Evolutionary conservation across 2,329 filamentous ascomycete genomes (phyloP), one percentile per base, ranked within the genome.

Genomic region (Chaetomiaceae sp.): DNA sequence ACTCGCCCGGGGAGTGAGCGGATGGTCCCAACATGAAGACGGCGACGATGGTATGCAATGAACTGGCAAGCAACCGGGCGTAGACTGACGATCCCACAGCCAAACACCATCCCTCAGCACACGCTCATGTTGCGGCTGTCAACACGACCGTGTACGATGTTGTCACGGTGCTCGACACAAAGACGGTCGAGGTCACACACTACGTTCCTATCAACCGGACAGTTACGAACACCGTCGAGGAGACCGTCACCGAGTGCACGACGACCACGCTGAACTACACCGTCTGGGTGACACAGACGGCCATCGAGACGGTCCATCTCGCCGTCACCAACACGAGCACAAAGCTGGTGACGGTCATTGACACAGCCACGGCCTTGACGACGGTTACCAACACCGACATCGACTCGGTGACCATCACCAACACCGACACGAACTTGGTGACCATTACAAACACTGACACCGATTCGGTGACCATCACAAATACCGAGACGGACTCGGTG

Each of bases 41-140:
- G 47, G 56, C 44, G 51, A 54, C 12, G 11, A 48, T 25, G 57
- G 64, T 66, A 62, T 38, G 57, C 57, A 38, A 31, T 47, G 4
- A n/a, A 52, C n/a, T n/a, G 7, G 2, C 34, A 17, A 34, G n/a
- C n/a, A n/a, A n/a, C n/a, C n/a, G n/a, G n/a, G n/a, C n/a, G n/a
- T n/a, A 27, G 37, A 33, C 51, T 51, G 38, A 53, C 51, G 23
- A 14, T 12, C 19, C 23, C 40, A 17, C 23, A 46, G 47, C 29
- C 23, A 33, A 29, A 29, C 34, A 37, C 25, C 23, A 25, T 36
- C n/a, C 25, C 3, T 33, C 42, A 31, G 39, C 33, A 12, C n/a
- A 34, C 19, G 20, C 33, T 17, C n/a, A 34, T 25, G 20, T 19
- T 19, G 34, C n/a, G n/a, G n/a, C 39, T 4, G 47, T 23, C 20